Base-by-base conservation (phyloP, 2,329 filamentous ascomycete species). In the Clonostachys rosea region DNA sequence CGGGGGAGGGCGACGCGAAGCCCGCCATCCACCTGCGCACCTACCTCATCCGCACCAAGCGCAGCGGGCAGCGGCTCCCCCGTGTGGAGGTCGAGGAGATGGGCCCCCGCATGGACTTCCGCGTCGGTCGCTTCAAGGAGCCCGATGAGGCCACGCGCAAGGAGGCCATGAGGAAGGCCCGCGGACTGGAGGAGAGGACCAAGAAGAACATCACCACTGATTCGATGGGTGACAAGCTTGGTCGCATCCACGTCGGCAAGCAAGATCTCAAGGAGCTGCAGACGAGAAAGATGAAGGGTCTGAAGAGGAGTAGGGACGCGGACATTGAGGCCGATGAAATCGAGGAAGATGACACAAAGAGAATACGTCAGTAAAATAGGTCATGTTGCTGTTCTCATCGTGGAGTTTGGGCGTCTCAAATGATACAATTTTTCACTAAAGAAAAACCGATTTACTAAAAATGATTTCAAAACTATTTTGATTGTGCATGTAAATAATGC, bases 181-280 rank as follows among this genome's bases (percentile, higher is more conserved):
- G 86, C 76, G 82, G 81, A 37, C 70, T 67, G 37, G 85, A 89
- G 71, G 86, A 89, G 71, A 76, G 78, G 69, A 86, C 86, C 51
- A 97, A 96, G 86, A 99, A 99, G 86, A 99, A 99, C 68, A 86
- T 99, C 58, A 81, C 84, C 47, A 95, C 88, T 48, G 91, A 97
- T 66, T 70, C 84, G 40, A 90, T 99, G 72, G 94, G 94, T 64
- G 94, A 99, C 70, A 97, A 97, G 84, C 78, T 97, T 54, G 94
- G 92, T 53, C 85, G 91, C 57, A 87, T 99, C 53, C 94, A 99
- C 67, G 70, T 95, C 50, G 90, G 88, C 61, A 90, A 86, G 73
- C 91, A 96, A 70, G 91, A 99, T 70, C 78, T 99, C 49, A 78
- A 76, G 62, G 81, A 87, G 58, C 69, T 99, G 68, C 94, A 99